Evolutionary conservation across 257 asterid genomes (phyloP).

Genomic region (Fraxinus quadrangulata): DNA sequence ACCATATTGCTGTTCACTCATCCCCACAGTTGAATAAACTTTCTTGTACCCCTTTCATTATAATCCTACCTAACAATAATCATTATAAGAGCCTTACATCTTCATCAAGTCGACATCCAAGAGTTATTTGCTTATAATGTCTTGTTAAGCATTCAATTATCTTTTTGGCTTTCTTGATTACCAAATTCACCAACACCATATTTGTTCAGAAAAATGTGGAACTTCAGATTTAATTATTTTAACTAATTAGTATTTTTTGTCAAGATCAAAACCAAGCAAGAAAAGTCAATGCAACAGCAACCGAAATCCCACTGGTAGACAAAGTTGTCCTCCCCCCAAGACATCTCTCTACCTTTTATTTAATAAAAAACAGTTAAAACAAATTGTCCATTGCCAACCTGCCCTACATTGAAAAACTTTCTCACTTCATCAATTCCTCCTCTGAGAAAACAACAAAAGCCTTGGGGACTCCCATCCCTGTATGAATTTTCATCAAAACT

Average conservation of each 20-base stretch:
- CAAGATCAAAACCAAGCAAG: slow-evolving; percentile 44
- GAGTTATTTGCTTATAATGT: background rate
- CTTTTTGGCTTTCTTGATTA: slow-evolving; percentile 28
- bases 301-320: slow-evolving; percentile 45
- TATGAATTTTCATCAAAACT: slow-evolving; percentile 42
- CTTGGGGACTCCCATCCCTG: slow-evolving; percentile 43
- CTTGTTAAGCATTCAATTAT: background rate
- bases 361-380: slow-evolving; percentile 19
- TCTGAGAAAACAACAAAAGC: slow-evolving; percentile 52
- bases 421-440: slow-evolving; percentile 39
- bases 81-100: too few species aligned
- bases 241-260: slow-evolving; percentile 22
- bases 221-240: background rate
- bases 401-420: slow-evolving; percentile 46
- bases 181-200: slow-evolving; percentile 31
- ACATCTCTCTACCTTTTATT: slow-evolving; percentile 37
- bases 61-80: too few species aligned
- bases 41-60: background rate
- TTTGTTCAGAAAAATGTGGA: slow-evolving; percentile 15
- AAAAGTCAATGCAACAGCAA: slow-evolving; percentile 36
- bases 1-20: background rate
- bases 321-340: slow-evolving; percentile 50
- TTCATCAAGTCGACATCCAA: too few species aligned
- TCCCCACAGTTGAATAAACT: background rate
- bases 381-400: slow-evolving; percentile 57